Conservation (phyloP, 75 land plant species). For the Pinus albicaulis region DNA sequence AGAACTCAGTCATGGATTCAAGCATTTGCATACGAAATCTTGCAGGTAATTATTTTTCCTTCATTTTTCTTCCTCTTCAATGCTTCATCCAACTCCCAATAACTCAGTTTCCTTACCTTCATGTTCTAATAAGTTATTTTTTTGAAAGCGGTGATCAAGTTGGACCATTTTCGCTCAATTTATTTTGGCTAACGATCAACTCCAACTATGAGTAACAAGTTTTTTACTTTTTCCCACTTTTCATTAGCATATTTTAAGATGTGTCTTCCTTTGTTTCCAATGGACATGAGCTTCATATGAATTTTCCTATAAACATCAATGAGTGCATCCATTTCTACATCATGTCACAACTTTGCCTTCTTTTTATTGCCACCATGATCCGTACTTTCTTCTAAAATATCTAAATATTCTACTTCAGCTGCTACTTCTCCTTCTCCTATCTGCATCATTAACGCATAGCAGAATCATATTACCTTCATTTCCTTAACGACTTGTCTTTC, state of each 20-base stretch:
- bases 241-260: slow-evolving; percentile 29
- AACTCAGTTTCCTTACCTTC: slow-evolving; percentile 18
- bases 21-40: slow-evolving; percentile 31
- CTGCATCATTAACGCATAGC: too few species aligned
- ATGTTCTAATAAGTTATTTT: slow-evolving; percentile 33
- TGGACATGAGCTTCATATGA: slow-evolving; percentile 22
- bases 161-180: slow-evolving; percentile 38
- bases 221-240: slow-evolving; percentile 22
- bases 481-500: too few species aligned
- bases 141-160: slow-evolving; percentile 27
- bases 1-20: slow-evolving; percentile 35
- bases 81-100: slow-evolving; percentile 26
- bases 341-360: slow-evolving; percentile 33
- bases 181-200: slow-evolving; percentile 32
- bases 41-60: slow-evolving; percentile 36
- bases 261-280: slow-evolving; percentile 31
- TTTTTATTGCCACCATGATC: slow-evolving; percentile 20
- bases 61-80: slow-evolving; percentile 30
- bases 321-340: slow-evolving; percentile 34
- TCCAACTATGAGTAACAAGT: slow-evolving; percentile 19
- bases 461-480: too few species aligned
- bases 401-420: slow-evolving; percentile 7
- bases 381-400: slow-evolving; percentile 10
- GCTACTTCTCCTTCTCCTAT: slow-evolving; percentile 9
- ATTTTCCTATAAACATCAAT: slow-evolving; percentile 24